Percentiles rank a stretch among this genome's conserved stretches.
These are phyloP conservation scores for Corynespora cassiicola DNA, from an alignment of 2,329 filamentous ascomycete genomes.

Conservation along the genomic window DNA sequence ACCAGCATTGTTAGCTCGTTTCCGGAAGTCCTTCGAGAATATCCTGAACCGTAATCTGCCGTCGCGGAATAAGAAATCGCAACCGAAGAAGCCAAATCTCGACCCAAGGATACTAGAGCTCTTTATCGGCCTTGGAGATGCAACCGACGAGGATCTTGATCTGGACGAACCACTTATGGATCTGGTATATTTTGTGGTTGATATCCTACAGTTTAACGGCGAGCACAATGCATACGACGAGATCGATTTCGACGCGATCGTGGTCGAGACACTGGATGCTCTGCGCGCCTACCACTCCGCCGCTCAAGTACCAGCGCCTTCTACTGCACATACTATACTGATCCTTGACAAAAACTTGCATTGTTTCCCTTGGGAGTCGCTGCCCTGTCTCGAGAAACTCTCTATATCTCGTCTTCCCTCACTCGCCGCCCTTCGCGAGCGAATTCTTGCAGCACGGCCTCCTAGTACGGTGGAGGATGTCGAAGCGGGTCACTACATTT, in stretches of 20 bases:
- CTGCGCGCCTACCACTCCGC: slow-evolving; percentile 76
- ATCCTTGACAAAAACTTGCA: slow-evolving; percentile 92
- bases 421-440: slow-evolving; percentile 78
- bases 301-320: slow-evolving; percentile 43
- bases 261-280: slow-evolving; percentile 85
- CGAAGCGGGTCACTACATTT: slow-evolving; percentile 54
- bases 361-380: slow-evolving; percentile 92
- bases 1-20: slow-evolving; percentile 71
- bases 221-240: slow-evolving; percentile 97
- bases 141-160: slow-evolving; percentile 70
- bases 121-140: slow-evolving; percentile 83
- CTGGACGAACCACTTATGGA: slow-evolving; percentile 91
- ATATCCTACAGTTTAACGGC: slow-evolving; percentile 95
- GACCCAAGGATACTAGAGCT: slow-evolving; percentile 79
- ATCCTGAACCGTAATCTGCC: slow-evolving; percentile 86
- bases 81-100: slow-evolving; percentile 57
- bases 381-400: slow-evolving; percentile 80
- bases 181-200: slow-evolving; percentile 92
- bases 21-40: slow-evolving; percentile 77
- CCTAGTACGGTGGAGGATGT: slow-evolving; percentile 11
- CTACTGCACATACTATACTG: slow-evolving; percentile 75
- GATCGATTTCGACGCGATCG: slow-evolving; percentile 92
- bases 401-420: slow-evolving; percentile 90
- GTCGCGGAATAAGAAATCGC: slow-evolving; percentile 71
- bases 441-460: slow-evolving; percentile 66